These are phyloP conservation scores for Puccinia brachypodii DNA, from an alignment of 1,284 basidiomycete species.

Conservation along the genomic window DNA sequence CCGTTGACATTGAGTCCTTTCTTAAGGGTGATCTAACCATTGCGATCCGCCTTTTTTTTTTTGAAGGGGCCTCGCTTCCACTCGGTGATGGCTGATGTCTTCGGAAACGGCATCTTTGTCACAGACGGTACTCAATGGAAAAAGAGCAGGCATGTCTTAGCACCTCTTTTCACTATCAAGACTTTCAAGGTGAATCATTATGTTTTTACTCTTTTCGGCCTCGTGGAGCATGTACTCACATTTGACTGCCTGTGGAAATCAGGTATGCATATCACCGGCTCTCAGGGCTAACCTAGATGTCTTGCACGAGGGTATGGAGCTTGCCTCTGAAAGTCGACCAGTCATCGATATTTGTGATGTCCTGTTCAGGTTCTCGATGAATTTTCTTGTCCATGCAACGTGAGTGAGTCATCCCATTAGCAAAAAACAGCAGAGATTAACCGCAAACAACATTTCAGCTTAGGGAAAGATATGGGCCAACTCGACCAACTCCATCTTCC, in stretches of 20 bases:
- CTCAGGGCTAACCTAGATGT: not conserved
- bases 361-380: conserved; percentile 20
- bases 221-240: not conserved
- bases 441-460: not conserved
- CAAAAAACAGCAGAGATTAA: not conserved
- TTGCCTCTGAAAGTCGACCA: not conserved
- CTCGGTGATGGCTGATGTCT: conserved; percentile 24
- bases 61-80: conserved; percentile 2
- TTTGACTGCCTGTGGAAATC: not conserved
- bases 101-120: conserved; percentile 35
- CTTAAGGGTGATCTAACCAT: not conserved
- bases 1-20: not conserved
- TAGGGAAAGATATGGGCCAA: too few relatives aligned
- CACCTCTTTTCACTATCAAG: conserved; percentile 10
- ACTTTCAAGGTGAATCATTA: conserved; percentile 27
- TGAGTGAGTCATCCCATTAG: not conserved
- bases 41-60: not conserved
- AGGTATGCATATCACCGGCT: not conserved
- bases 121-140: conserved; percentile 34
- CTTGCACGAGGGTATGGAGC: too few relatives aligned
- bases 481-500: too few relatives aligned
- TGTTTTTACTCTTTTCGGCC: not conserved
- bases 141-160: not conserved
- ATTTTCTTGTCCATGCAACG: conserved; percentile 34
- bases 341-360: conserved; percentile 20